Percentiles rank a stretch among this genome's conserved stretches.
These are phyloP conservation scores for Plantago coronopus DNA, from an alignment of 305 asterid genomes.

Conservation along the genomic window DNA sequence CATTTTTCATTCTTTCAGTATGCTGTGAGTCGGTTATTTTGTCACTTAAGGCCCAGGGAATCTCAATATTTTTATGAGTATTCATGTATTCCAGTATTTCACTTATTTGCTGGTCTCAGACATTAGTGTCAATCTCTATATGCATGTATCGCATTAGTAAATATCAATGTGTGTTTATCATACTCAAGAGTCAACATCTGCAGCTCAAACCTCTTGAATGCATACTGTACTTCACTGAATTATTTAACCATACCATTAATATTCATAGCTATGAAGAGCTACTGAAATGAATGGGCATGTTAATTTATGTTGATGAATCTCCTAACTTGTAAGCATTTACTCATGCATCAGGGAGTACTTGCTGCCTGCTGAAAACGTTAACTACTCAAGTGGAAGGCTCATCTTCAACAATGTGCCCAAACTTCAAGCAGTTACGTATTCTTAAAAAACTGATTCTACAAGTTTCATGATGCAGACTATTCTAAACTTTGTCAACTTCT, in stretches of 20 bases:
- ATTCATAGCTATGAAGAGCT: not conserved
- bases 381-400: constrained; percentile 60
- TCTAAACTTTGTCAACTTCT: constrained; percentile 12
- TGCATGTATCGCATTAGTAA: no score
- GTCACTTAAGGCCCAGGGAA: constrained; percentile 8
- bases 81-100: not conserved
- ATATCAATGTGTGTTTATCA: not conserved
- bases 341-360: constrained; percentile 54
- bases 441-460: constrained; percentile 8
- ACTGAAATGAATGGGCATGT: constrained; percentile 9
- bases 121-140: not conserved
- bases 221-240: not conserved
- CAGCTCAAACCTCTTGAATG: not conserved
- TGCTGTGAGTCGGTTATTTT: constrained; percentile 3
- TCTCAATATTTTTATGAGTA: constrained; percentile 8
- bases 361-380: constrained; percentile 59
- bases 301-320: constrained; percentile 14
- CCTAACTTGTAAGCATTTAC: constrained; percentile 20
- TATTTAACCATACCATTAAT: not conserved
- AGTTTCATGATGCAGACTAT: constrained; percentile 10
- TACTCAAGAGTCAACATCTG: constrained; percentile 2
- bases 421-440: constrained; percentile 69
- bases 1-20: constrained; percentile 9
- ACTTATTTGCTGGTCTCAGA: constrained; percentile 7
- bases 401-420: constrained; percentile 66